Conservation (phyloP, 768 basidiomycete genomes). For the Tylopilus subfusipes region DNA sequence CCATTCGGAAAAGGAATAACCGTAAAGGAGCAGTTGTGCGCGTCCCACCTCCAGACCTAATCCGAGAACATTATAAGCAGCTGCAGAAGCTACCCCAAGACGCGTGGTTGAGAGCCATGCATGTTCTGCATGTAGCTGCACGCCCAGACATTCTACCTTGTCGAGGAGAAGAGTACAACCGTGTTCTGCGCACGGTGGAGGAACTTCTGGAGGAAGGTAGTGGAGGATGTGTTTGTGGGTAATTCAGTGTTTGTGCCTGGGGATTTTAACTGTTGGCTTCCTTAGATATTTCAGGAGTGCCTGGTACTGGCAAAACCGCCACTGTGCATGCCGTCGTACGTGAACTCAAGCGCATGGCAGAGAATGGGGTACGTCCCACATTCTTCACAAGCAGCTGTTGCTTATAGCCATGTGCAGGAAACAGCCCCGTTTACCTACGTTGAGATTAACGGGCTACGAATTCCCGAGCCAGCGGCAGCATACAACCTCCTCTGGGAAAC, state of each 20-base stretch:
- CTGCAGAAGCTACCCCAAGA: slow-evolving; percentile 60
- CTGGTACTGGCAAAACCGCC: slow-evolving; percentile 98
- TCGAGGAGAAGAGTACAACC: slow-evolving; percentile 78
- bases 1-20: slow-evolving; percentile 45
- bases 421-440: slow-evolving; percentile 93
- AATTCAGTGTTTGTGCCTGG: not conserved
- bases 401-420: slow-evolving; percentile 51
- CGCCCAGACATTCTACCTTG: slow-evolving; percentile 89
- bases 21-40: slow-evolving; percentile 30
- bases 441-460: slow-evolving; percentile 93
- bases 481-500: slow-evolving; percentile 92
- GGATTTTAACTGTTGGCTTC: not conserved
- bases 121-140: slow-evolving; percentile 88
- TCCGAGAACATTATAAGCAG: slow-evolving; percentile 36
- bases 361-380: slow-evolving; percentile 55
- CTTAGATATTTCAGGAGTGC: slow-evolving; percentile 93
- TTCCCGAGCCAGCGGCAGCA: slow-evolving; percentile 90
- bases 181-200: slow-evolving; percentile 71
- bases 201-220: slow-evolving; percentile 89
- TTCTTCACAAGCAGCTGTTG: not conserved
- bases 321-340: slow-evolving; percentile 92
- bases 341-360: slow-evolving; percentile 86
- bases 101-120: slow-evolving; percentile 85
- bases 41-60: slow-evolving; percentile 34
- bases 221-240: slow-evolving; percentile 92